Evolutionary conservation across 352 stramenopile genomes (phyloP), one percentile per base, ranked within the genome.

Genomic region (Globisporangium nodosum): DNA sequence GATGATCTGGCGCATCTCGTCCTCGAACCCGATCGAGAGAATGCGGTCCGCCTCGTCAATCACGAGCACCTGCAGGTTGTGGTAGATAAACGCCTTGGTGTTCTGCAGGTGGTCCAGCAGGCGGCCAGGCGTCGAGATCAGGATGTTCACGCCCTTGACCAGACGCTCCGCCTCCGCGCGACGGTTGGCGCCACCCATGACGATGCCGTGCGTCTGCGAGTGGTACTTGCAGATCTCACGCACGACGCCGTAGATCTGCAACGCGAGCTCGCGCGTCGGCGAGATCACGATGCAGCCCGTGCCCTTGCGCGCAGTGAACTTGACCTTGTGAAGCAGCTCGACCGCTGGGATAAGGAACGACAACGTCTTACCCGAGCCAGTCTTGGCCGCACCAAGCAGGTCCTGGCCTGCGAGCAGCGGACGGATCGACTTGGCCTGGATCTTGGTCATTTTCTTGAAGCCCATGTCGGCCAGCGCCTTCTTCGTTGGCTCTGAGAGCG

Each of bases 11-110:
- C 97, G 83, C 78, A 99, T 97, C 70, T 99, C 97, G 58, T 99
- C 97, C 65, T 99, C 97, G 69, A 99, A 99, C 49, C 97, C 97
- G 61, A 99, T 97, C 63, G 98, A 97, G 27, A 99, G 73, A 63
- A 99, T 99, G 16, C 97, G 88, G 75, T 99, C 97, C 30, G 97
- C 97, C 71, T 99, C 97, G 69, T 99, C 97, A 65, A 99, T 98
- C 15, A 99, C 96, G 18, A 99, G 88, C 46, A 97, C 89, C 69
- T 98, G 82, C 56, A 94, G 56, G 57, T 99, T 99, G 55, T 97
- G 82, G 72, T 94, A 98, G n/a, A 98, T 71, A 63, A 99, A 99
- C 11, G 94, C 96, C 72, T 98, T 98, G 9, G 97, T 99, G 85
- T 99, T 99, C 60, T 92, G 81, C 50, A 99, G 72, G 72, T 99